These are phyloP conservation scores for Sporothrix schenckii DNA, from an alignment of 2,329 filamentous ascomycete species.

Conservation along the genomic window DNA sequence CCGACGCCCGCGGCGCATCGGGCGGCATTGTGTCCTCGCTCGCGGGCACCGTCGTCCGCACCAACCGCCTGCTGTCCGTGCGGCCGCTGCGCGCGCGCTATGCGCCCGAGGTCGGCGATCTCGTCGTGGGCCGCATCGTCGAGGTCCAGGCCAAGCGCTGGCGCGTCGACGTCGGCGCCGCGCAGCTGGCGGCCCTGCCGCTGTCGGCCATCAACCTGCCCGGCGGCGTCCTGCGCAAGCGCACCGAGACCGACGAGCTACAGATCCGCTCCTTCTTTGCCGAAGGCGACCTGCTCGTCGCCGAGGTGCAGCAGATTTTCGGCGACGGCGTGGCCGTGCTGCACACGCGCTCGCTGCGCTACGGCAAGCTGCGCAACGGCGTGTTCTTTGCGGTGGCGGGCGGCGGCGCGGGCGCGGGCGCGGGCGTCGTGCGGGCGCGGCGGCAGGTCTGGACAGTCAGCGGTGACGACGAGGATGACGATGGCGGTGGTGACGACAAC, in stretches of 20 bases:
- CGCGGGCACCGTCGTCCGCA: constrained; percentile 85
- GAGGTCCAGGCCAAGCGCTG: constrained; percentile 93
- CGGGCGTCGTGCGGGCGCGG: constrained; percentile 79
- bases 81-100: constrained; percentile 89
- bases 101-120: constrained; percentile 91
- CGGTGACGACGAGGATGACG: constrained; percentile 54
- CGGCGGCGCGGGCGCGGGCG: constrained; percentile 80
- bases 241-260: constrained; percentile 94
- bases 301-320: constrained; percentile 89
- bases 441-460: constrained; percentile 87
- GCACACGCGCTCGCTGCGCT: constrained; percentile 88
- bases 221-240: constrained; percentile 84
- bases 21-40: constrained; percentile 84
- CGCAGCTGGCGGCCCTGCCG: constrained; percentile 80
- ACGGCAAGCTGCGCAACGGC: constrained; percentile 93
- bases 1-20: constrained; percentile 52
- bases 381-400: constrained; percentile 82
- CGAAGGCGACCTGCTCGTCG: constrained; percentile 90
- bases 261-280: constrained; percentile 97
- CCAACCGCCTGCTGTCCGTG: constrained; percentile 95
- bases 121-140: constrained; percentile 90
- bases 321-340: constrained; percentile 82
- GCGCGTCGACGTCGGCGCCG: constrained; percentile 91
- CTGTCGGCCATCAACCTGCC: constrained; percentile 92
- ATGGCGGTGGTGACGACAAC: constrained; percentile 64